Evolutionary conservation across 805 yeast genomes (phyloP).

Genomic region (Pichia scutulata): DNA sequence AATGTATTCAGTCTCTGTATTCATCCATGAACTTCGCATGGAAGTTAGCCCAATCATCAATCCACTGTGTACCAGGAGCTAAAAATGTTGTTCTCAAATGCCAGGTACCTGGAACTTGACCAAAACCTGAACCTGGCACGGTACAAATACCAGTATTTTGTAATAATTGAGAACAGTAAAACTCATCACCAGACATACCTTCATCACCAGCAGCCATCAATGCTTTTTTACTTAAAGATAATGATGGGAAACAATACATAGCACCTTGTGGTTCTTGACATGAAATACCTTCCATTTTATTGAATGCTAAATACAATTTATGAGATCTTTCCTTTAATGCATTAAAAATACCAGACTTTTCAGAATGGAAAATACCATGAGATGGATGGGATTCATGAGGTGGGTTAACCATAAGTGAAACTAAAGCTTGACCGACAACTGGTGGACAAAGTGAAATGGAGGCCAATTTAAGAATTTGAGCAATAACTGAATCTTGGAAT

Average conservation of each 20-base stretch:
- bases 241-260: conserved; percentile 88
- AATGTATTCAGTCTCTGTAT: conserved; percentile 28
- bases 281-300: conserved; percentile 67
- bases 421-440: conserved; percentile 88
- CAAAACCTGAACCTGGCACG: conserved; percentile 96
- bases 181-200: conserved; percentile 69
- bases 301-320: conserved; percentile 61
- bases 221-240: conserved; percentile 59
- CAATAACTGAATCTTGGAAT: conserved; percentile 60
- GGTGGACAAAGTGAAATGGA: conserved; percentile 91
- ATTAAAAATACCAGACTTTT: conserved; percentile 52
- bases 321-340: conserved; percentile 59
- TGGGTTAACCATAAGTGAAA: conserved; percentile 90
- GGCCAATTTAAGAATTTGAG: conserved; percentile 73
- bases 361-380: conserved; percentile 55
- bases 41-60: conserved; percentile 67
- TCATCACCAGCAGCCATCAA: conserved; percentile 49
- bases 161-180: conserved; percentile 77
- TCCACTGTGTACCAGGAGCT: conserved; percentile 93
- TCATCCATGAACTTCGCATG: conserved; percentile 62
- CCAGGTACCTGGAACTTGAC: conserved; percentile 82
- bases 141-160: conserved; percentile 93
- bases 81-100: conserved; percentile 95
- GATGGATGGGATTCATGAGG: conserved; percentile 75
- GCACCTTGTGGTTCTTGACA: conserved; percentile 96